Evolutionary conservation across 305 asterid species (phyloP).

Genomic region (Fraxinus albicans): DNA sequence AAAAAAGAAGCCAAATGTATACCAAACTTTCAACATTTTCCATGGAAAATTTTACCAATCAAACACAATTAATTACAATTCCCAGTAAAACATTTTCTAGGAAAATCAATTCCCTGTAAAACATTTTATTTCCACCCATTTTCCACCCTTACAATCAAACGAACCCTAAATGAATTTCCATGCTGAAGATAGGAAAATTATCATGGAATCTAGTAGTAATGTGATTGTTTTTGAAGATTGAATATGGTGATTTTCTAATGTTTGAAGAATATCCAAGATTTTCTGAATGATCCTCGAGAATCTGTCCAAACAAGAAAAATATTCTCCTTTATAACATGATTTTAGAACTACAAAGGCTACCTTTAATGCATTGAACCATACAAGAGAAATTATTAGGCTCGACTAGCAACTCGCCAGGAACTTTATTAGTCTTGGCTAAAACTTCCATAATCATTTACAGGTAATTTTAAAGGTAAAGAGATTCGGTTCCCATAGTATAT

Average conservation of each 20-base stretch:
- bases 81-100: too few species aligned
- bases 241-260: neutral
- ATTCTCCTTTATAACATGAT: neutral
- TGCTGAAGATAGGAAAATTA: neutral
- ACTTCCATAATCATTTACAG: neutral
- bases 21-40: too few species aligned
- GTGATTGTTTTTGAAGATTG: neutral
- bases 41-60: too few species aligned
- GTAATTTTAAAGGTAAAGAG: neutral
- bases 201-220: neutral
- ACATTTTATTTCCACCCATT: too few species aligned
- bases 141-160: too few species aligned
- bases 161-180: neutral
- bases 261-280: neutral
- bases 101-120: too few species aligned
- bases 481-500: neutral
- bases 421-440: neutral
- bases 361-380: neutral
- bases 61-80: too few species aligned
- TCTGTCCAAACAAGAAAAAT: neutral
- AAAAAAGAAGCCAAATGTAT: too few species aligned
- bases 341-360: neutral
- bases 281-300: neutral
- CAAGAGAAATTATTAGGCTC: neutral
- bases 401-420: neutral